Conservation (phyloP, 495 filamentous ascomycete species). For the Thermothielavioides terrestris region DNA sequence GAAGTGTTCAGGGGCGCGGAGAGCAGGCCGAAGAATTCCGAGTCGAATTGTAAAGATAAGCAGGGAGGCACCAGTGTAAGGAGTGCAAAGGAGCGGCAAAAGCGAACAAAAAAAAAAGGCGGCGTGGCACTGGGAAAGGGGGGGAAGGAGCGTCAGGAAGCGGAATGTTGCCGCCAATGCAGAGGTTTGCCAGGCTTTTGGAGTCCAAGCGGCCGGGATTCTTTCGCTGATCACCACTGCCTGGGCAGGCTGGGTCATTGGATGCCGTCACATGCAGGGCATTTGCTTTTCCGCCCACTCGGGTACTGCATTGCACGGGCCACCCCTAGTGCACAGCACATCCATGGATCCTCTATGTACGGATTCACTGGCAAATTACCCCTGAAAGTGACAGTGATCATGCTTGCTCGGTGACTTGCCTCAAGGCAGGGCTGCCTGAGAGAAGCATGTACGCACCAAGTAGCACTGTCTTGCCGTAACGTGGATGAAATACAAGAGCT, state of each 20-base stretch:
- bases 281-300: constrained; percentile 3
- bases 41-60: not conserved
- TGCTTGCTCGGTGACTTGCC: no score
- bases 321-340: no score
- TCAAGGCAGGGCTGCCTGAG: not conserved
- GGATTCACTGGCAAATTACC: no score
- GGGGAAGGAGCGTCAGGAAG: constrained; percentile 10
- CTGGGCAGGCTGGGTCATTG: constrained; percentile 2
- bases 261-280: constrained; percentile 1
- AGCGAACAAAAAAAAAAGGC: not conserved
- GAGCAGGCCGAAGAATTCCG: not conserved
- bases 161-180: not conserved
- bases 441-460: no score
- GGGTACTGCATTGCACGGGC: not conserved
- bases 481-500: no score
- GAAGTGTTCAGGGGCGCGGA: no score
- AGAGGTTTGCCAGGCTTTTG: not conserved
- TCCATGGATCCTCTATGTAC: no score
- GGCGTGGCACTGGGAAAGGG: not conserved
- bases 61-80: not conserved
- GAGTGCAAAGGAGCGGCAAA: not conserved
- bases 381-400: constrained; percentile 1
- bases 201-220: constrained; percentile 3
- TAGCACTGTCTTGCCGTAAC: no score
- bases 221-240: constrained; percentile 8